Conservation (phyloP, 78 protist species). For the Guillardia theta region DNA sequence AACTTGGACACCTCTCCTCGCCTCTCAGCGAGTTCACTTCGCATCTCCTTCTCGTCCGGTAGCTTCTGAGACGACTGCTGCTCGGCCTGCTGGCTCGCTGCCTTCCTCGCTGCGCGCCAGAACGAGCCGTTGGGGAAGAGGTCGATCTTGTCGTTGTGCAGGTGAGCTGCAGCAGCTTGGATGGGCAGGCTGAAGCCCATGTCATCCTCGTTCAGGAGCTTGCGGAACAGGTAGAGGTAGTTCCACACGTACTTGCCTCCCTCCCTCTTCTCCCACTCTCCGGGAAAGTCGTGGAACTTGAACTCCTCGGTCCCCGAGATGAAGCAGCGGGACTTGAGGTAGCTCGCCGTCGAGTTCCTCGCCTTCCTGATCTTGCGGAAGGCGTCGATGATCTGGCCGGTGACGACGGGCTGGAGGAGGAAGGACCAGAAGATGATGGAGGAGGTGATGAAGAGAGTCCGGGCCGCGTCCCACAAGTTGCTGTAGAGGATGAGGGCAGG, state of each 20-base stretch:
- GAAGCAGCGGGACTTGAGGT: neutral
- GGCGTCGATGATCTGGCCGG: conserved; percentile 30
- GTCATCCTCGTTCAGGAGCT: neutral
- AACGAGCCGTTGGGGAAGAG: too few species aligned
- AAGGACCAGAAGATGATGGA: neutral
- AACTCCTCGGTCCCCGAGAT: neutral
- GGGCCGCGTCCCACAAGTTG: neutral
- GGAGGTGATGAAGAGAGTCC: neutral
- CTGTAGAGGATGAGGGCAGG: neutral
- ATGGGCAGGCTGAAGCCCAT: too few species aligned
- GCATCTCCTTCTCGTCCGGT: too few species aligned
- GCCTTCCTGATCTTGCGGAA: neutral
- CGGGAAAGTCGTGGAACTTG: neutral
- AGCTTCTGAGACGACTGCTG: too few species aligned
- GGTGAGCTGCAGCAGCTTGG: too few species aligned
- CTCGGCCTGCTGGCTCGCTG: too few species aligned
- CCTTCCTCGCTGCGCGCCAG: too few species aligned
- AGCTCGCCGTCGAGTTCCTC: neutral
- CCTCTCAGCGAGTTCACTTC: too few species aligned
- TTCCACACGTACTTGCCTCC: neutral
- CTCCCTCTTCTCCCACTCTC: neutral
- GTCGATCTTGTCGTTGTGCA: too few species aligned
- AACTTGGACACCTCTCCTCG: too few species aligned
- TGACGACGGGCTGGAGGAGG: neutral
- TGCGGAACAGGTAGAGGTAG: neutral